Base-by-base conservation (phyloP, 2,329 filamentous ascomycete species). In the Aspergillus arachidicola region DNA sequence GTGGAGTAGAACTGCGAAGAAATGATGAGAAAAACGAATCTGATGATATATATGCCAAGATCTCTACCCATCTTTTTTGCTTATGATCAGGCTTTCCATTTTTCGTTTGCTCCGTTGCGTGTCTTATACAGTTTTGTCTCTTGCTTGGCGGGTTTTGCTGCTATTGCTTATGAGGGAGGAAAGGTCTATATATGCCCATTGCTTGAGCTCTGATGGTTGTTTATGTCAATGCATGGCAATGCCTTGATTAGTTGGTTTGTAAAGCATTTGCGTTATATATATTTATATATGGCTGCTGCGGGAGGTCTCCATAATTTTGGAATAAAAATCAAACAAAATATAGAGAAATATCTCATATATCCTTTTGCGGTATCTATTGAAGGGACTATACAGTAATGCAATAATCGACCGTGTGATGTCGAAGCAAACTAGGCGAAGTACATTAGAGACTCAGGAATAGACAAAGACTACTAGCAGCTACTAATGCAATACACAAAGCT, bases 1-100 rank as follows among this genome's bases (percentile, higher is more conserved):
- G 68, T 89, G 86, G 86, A 78, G 73, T 62, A 45, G 63, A 38
- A 58, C 64, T 38, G 67, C 21, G 32, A 65, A 58, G 65, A 67
- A 64, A 59, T 65, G 64, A 66, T 38, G 32, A 59, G 62, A 21
- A 56, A 36, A 48, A 46, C 54, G 59, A 53, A 12, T 26, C 36
- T 45, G 34, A 41, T 43, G 58, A 54, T 54, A 38, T 16, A 46
- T 43, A 57, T 51, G 34, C 53, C 28, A 51, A n/a, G 26, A 32
- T 51, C 10, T 51, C 16, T 34, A 9, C 7, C 28, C 28, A 12
- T 19, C 19, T n/a, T 51, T 21, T 32, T 16, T 32, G 19, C 7
- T n/a, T 51, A 30, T 51, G 2, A 14, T 26, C 21, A 12, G 12
- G 12, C 23, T 32, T 32, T 21, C 6, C 28, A 0, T n/a, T n/a